These are phyloP conservation scores for Cynanchum wilfordii DNA, from an alignment of 257 asterid species.

Conservation along the genomic window DNA sequence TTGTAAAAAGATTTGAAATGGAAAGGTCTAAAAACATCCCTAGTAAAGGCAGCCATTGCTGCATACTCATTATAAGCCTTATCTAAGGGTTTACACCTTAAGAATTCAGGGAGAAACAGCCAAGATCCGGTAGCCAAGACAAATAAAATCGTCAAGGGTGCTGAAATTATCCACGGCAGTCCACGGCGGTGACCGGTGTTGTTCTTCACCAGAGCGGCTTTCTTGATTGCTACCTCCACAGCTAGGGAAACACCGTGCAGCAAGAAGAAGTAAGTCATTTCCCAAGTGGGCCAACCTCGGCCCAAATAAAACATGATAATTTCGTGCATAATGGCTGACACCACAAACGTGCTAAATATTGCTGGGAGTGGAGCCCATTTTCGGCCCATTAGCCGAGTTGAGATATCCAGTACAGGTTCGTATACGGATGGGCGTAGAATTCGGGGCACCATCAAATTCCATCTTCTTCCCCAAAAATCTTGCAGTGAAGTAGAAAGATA, in stretches of 20 bases:
- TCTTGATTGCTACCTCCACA: conserved; percentile 31
- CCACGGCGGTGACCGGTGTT: conserved; percentile 12
- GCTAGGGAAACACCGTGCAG: conserved; percentile 34
- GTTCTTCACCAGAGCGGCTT: neutral
- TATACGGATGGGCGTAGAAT: conserved; percentile 34
- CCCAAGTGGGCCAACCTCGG: conserved; percentile 32
- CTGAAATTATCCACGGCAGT: conserved; percentile 10
- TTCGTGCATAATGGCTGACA: conserved; percentile 39
- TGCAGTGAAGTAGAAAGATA: conserved; percentile 28
- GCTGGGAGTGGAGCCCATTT: conserved; percentile 38
- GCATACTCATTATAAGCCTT: conserved; percentile 13
- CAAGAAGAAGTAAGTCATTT: conserved; percentile 33
- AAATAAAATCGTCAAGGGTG: conserved; percentile 9
- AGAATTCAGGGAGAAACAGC: conserved; percentile 15
- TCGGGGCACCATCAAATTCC: conserved; percentile 29
- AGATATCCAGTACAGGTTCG: conserved; percentile 14
- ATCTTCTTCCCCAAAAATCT: conserved; percentile 38
- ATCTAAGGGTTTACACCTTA: conserved; percentile 7
- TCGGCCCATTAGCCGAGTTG: conserved; percentile 15
- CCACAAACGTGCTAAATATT: neutral
- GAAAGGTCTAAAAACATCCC: conserved; percentile 9
- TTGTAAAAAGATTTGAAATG: no score
- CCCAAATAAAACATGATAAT: conserved; percentile 36
- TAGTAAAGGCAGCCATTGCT: conserved; percentile 9
- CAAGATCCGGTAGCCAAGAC: conserved; percentile 18